Conservation (phyloP, 2,329 filamentous ascomycete genomes). For the Cercospora sp. region DNA sequence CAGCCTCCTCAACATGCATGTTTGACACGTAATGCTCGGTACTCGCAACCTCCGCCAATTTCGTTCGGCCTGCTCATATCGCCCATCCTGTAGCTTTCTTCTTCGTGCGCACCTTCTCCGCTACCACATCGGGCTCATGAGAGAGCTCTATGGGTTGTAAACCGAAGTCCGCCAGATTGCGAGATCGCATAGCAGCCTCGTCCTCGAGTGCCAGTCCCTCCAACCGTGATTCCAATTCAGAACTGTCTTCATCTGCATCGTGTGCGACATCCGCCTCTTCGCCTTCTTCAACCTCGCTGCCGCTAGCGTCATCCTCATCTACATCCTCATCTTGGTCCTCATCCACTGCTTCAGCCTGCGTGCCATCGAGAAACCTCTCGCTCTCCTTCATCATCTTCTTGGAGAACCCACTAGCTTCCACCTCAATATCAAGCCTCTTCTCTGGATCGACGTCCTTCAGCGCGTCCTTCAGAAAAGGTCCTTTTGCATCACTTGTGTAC, state of each 20-base stretch:
- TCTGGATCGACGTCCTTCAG: slow-evolving; percentile 70
- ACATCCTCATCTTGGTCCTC: slow-evolving; percentile 44
- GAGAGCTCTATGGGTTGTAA: slow-evolving; percentile 37
- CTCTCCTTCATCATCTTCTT: slow-evolving; percentile 96
- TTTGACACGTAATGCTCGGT: background rate
- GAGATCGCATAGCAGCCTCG: slow-evolving; percentile 22
- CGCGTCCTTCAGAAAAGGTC: slow-evolving; percentile 82
- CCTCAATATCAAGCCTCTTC: slow-evolving; percentile 77
- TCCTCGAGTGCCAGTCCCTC: slow-evolving; percentile 28
- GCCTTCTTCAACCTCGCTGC: slow-evolving; percentile 19
- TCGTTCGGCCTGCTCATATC: slow-evolving; percentile 32
- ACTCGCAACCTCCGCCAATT: background rate
- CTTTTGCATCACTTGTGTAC: slow-evolving; percentile 77
- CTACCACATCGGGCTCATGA: slow-evolving; percentile 32
- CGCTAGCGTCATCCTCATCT: slow-evolving; percentile 31
- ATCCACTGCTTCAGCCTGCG: slow-evolving; percentile 49
- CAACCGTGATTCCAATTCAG: slow-evolving; percentile 31
- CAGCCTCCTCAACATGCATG: background rate
- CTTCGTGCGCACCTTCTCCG: slow-evolving; percentile 38
- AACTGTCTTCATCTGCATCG: slow-evolving; percentile 28
- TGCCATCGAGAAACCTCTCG: slow-evolving; percentile 80
- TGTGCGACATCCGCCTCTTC: slow-evolving; percentile 24
- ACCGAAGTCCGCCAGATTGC: slow-evolving; percentile 26
- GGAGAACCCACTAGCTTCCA: slow-evolving; percentile 91
- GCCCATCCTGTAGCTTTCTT: slow-evolving; percentile 43